A percentile compares a stretch with the other conserved stretches of the same genome.
Conservation (phyloP, 495 filamentous ascomycete genomes). For the Barbatosphaeria neglecta region DNA sequence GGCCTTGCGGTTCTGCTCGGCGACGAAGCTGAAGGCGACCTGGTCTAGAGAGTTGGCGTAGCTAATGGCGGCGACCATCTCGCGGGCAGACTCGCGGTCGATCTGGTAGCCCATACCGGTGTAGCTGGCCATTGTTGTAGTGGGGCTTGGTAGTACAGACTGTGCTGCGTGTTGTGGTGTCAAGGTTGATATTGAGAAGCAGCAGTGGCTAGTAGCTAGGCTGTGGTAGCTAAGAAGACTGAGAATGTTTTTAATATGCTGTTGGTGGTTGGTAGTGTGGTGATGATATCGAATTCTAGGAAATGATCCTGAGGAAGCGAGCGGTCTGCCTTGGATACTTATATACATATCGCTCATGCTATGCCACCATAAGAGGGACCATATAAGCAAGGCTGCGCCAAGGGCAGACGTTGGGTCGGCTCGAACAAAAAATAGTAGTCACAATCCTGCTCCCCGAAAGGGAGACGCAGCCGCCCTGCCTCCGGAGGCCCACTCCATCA, state of each 20-base stretch:
- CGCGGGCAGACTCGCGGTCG: not conserved
- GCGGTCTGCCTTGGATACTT: not conserved
- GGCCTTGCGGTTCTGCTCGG: not conserved
- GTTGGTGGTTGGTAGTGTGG: not conserved
- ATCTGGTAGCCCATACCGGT: not conserved
- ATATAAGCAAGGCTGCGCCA: too few relatives aligned
- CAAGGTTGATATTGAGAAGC: not conserved
- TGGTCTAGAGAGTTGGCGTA: not conserved
- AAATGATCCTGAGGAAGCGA: not conserved
- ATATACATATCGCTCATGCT: too few relatives aligned
- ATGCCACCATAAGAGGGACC: too few relatives aligned
- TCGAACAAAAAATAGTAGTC: too few relatives aligned
- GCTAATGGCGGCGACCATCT: not conserved
- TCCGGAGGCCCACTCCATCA: too few relatives aligned
- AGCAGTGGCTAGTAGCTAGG: not conserved
- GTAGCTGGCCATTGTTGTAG: not conserved
- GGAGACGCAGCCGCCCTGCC: too few relatives aligned
- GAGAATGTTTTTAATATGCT: not conserved
- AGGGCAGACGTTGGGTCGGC: too few relatives aligned
- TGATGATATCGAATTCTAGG: not conserved
- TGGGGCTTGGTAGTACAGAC: not conserved
- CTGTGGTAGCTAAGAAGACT: not conserved
- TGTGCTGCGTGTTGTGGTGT: not conserved
- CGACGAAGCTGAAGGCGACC: not conserved
- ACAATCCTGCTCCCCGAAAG: too few relatives aligned